These are phyloP conservation scores for Pythium dissotocum DNA, from an alignment of 352 stramenopile genomes.

Conservation along the genomic window DNA sequence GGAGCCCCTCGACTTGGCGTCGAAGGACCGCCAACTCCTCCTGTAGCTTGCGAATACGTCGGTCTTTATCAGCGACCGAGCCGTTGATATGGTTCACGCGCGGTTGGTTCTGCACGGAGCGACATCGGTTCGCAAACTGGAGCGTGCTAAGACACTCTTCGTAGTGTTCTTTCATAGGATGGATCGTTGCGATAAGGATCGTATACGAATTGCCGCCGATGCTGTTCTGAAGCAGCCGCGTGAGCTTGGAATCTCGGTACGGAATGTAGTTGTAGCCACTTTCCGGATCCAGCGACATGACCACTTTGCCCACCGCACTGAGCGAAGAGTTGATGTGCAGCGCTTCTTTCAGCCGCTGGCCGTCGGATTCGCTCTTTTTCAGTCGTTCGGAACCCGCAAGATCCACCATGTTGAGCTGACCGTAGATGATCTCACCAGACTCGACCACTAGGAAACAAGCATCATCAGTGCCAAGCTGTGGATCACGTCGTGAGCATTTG, in stretches of 20 bases:
- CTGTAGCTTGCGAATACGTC: conserved; percentile 81
- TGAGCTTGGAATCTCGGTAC: conserved; percentile 86
- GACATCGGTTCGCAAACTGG: conserved; percentile 91
- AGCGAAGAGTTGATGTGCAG: conserved; percentile 87
- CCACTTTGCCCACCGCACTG: conserved; percentile 83
- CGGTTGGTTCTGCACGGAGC: conserved; percentile 90
- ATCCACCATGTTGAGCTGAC: conserved; percentile 86
- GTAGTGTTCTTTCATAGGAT: conserved; percentile 89
- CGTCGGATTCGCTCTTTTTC: conserved; percentile 88
- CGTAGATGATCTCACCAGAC: conserved; percentile 80
- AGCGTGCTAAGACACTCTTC: conserved; percentile 90
- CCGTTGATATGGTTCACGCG: conserved; percentile 86
- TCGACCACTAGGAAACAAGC: conserved; percentile 40
- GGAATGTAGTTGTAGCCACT: conserved; percentile 89
- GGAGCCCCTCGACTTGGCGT: conserved; percentile 65
- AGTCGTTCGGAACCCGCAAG: conserved; percentile 80
- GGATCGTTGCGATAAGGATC: conserved; percentile 84
- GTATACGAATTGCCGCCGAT: conserved; percentile 89
- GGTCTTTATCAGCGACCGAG: conserved; percentile 82
- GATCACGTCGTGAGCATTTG: too few relatives aligned
- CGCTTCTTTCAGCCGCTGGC: conserved; percentile 81
- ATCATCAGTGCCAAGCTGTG: too few relatives aligned
- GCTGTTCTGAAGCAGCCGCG: conserved; percentile 80
- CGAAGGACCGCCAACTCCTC: conserved; percentile 65
- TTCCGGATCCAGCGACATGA: conserved; percentile 86